These are phyloP conservation scores for Salix caprea DNA, from an alignment of 345 rosid species.

Conservation along the genomic window DNA sequence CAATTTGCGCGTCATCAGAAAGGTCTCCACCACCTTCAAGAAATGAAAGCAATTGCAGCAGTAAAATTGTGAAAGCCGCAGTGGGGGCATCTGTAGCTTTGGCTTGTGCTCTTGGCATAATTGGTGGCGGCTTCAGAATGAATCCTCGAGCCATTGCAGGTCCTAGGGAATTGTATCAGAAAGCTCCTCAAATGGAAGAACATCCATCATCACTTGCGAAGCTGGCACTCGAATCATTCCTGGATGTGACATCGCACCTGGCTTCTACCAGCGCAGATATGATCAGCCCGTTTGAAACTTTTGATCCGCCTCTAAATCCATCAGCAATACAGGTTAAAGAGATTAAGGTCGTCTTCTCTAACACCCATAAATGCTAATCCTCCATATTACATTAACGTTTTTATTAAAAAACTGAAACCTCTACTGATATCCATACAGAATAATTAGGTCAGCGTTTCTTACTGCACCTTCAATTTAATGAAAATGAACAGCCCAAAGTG, in stretches of 20 bases:
- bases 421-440: not conserved
- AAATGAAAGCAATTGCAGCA: slow-evolving; percentile 13
- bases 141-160: slow-evolving; percentile 41
- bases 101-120: slow-evolving; percentile 47
- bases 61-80: slow-evolving; percentile 10
- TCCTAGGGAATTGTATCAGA: slow-evolving; percentile 37
- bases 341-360: slow-evolving; percentile 36
- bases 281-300: slow-evolving; percentile 10
- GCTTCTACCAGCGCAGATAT: slow-evolving; percentile 30
- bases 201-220: slow-evolving; percentile 34
- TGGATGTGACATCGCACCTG: slow-evolving; percentile 42
- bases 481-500: too few relatives aligned
- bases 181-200: slow-evolving; percentile 22
- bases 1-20: slow-evolving; percentile 12
- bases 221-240: slow-evolving; percentile 47
- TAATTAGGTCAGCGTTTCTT: not conserved
- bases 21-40: slow-evolving; percentile 16
- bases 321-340: slow-evolving; percentile 38
- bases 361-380: not conserved
- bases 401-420: not conserved
- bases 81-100: slow-evolving; percentile 41
- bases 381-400: not conserved
- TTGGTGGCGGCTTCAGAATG: slow-evolving; percentile 30
- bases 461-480: not conserved
- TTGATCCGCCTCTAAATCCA: slow-evolving; percentile 29